phyloP scores from a whole-genome alignment of 78 protist species.

The Dictyostelium purpureum region DNA sequence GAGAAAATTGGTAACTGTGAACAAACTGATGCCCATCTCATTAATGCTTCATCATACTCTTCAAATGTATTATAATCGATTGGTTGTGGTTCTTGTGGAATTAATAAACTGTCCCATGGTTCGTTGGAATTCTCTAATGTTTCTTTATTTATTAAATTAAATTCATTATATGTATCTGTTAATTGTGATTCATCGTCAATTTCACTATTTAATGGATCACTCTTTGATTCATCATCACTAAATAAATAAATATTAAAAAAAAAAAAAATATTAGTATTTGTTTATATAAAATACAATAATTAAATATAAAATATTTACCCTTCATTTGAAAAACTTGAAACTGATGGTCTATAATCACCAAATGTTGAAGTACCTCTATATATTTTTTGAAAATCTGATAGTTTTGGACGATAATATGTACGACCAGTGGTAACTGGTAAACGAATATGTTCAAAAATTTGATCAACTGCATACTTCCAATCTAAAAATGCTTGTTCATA shows the following conservation, averaged over 20 bases:
- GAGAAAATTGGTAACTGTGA: conserved; percentile 6
- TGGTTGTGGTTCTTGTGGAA: conserved; percentile 76
- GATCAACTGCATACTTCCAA: conserved; percentile 58
- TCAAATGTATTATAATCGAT: conserved; percentile 63
- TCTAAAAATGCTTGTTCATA: conserved; percentile 62
- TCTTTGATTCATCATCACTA: conserved; percentile 16
- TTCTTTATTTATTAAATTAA: neutral
- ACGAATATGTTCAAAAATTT: conserved; percentile 24
- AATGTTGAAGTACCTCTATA: conserved; percentile 26
- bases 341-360: conserved; percentile 48
- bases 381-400: conserved; percentile 5
- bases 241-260: neutral
- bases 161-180: neutral
- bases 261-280: neutral
- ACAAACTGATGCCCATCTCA: conserved; percentile 59
- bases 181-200: conserved; percentile 18
- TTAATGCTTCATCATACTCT: conserved; percentile 57
- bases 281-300: too few species aligned
- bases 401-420: conserved; percentile 39
- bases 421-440: conserved; percentile 32
- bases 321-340: conserved; percentile 47
- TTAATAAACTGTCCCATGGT: conserved; percentile 54
- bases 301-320: neutral
- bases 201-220: conserved; percentile 26
- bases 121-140: neutral